These are phyloP conservation scores for Colletotrichum somersetense DNA, from an alignment of 2,329 filamentous ascomycete species.

Conservation along the genomic window DNA sequence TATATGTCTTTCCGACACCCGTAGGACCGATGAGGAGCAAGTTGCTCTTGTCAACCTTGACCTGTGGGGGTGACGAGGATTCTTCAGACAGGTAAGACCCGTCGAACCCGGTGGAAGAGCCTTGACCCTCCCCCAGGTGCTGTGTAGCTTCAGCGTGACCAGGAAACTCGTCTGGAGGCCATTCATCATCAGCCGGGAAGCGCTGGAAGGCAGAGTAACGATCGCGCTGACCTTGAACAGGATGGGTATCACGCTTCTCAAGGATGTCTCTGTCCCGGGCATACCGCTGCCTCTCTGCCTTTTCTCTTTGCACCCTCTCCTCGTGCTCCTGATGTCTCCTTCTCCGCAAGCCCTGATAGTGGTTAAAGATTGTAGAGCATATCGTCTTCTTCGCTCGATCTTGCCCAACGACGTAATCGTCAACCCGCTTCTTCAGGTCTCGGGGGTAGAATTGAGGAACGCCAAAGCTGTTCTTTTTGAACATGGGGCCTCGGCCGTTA, in stretches of 20 bases:
- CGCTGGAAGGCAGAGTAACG: constrained; percentile 47
- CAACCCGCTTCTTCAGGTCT: constrained; percentile 87
- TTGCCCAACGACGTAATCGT: constrained; percentile 97
- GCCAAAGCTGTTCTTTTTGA: constrained; percentile 67
- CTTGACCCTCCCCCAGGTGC: constrained; percentile 54
- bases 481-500: constrained; percentile 70
- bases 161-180: constrained; percentile 65
- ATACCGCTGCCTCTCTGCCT: constrained; percentile 77
- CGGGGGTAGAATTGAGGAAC: constrained; percentile 74
- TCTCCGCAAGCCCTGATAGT: constrained; percentile 89
- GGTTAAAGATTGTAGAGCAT: constrained; percentile 94
- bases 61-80: constrained; percentile 55
- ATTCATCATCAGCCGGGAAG: constrained; percentile 52
- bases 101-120: constrained; percentile 48
- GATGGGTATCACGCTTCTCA: constrained; percentile 73
- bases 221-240: constrained; percentile 77
- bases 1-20: constrained; percentile 96
- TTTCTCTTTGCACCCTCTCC: constrained; percentile 69
- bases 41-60: constrained; percentile 96
- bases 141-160: constrained; percentile 63
- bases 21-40: constrained; percentile 91
- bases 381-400: constrained; percentile 94
- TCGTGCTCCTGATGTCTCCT: constrained; percentile 82
- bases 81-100: constrained; percentile 66
- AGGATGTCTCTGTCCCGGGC: constrained; percentile 74